Conservation (phyloP, 495 filamentous ascomycete species). For the Xylaria intraflava region DNA sequence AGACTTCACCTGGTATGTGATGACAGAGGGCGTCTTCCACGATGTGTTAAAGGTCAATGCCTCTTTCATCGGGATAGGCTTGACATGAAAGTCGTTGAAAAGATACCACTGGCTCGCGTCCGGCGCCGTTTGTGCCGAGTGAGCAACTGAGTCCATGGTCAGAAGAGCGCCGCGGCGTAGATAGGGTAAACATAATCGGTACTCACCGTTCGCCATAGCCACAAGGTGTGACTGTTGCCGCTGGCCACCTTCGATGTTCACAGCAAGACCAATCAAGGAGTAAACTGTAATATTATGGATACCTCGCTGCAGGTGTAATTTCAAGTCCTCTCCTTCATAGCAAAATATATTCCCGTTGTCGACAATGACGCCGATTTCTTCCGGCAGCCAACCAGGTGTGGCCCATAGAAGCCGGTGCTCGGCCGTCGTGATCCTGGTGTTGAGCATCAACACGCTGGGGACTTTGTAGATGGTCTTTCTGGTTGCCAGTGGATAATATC, state of each 20-base stretch:
- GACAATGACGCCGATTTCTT: conserved; percentile 82
- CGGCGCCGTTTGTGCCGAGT: conserved; percentile 52
- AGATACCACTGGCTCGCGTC: conserved; percentile 72
- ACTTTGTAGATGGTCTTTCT: conserved; percentile 72
- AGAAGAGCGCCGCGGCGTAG: background rate
- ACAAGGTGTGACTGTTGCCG: conserved; percentile 87
- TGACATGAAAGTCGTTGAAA: conserved; percentile 95
- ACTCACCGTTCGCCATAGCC: conserved; percentile 72
- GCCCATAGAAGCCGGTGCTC: conserved; percentile 78
- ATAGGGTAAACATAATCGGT: background rate
- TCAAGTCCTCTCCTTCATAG: conserved; percentile 80
- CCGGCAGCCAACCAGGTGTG: conserved; percentile 81
- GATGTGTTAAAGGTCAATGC: conserved; percentile 78
- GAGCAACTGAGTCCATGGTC: conserved; percentile 48
- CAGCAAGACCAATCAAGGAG: conserved; percentile 83
- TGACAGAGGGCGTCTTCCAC: conserved; percentile 86
- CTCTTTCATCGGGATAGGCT: conserved; percentile 67
- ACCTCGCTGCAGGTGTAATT: conserved; percentile 55
- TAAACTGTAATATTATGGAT: conserved; percentile 73
- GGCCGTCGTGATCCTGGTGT: conserved; percentile 63
- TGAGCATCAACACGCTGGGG: conserved; percentile 77
- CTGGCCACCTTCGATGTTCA: conserved; percentile 77
- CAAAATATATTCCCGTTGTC: conserved; percentile 79
- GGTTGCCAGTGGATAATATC: conserved; percentile 75
- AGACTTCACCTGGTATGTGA: conserved; percentile 75